Evolutionary conservation across 225 moss, liverwort and hornwort genomes (phyloP).

Genomic region (Rhytidiadelphus loreus): DNA sequence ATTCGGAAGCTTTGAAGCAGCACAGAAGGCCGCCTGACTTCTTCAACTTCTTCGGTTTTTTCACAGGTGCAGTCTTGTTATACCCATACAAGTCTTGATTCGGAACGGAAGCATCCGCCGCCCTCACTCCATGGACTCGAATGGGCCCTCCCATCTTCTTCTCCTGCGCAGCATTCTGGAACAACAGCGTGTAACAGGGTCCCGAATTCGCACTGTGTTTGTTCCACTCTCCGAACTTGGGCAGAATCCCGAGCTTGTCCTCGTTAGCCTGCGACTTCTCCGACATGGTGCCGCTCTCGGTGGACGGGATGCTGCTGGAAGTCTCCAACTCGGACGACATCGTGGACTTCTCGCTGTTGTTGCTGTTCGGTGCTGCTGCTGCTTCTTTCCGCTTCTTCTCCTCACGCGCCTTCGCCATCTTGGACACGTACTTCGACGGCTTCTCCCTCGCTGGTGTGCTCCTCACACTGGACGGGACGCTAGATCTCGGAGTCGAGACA

Average conservation of each 20-base stretch:
- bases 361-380: neutral
- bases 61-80: neutral
- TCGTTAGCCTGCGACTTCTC: neutral
- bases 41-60: neutral
- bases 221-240: constrained; percentile 82
- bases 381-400: neutral
- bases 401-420: constrained; percentile 26
- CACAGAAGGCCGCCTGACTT: neutral
- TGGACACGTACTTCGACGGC: constrained; percentile 18
- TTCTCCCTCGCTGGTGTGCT: neutral
- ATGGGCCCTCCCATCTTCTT: constrained; percentile 48
- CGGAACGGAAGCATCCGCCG: neutral
- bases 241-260: constrained; percentile 1
- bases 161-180: constrained; percentile 66
- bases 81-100: constrained; percentile 37
- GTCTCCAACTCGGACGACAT: constrained; percentile 9
- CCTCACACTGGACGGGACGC: neutral
- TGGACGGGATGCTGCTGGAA: constrained; percentile 5
- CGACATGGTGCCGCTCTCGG: neutral
- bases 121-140: constrained; percentile 1
- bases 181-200: constrained; percentile 70
- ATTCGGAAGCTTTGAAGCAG: constrained; percentile 2
- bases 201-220: constrained; percentile 48
- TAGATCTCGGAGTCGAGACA: neutral
- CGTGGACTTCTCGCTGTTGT: neutral